phyloP scores from a whole-genome alignment of 257 asterid species.

The Primulina eburnea region DNA sequence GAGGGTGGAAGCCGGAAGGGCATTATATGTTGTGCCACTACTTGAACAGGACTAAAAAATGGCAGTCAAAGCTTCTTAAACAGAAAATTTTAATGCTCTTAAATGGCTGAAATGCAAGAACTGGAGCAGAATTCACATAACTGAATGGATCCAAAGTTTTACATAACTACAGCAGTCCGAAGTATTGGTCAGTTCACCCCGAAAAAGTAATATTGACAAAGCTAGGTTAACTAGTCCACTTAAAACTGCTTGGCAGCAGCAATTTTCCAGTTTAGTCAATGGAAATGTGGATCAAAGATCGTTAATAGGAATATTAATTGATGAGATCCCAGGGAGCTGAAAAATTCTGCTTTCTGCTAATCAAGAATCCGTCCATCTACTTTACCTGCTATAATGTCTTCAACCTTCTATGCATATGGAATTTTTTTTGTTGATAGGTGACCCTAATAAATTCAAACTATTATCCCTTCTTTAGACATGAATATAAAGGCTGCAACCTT shows the following conservation, averaged over 20 bases:
- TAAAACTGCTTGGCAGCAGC: background rate
- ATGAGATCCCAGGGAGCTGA: too few relatives aligned
- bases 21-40: background rate
- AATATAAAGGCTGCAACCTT: background rate
- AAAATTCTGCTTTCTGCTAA: background rate
- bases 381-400: background rate
- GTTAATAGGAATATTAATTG: background rate
- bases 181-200: too few relatives aligned
- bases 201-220: too few relatives aligned
- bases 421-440: background rate
- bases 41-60: background rate
- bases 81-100: background rate
- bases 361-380: background rate
- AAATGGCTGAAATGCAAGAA: background rate
- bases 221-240: too few relatives aligned
- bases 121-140: background rate
- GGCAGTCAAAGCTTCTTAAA: background rate
- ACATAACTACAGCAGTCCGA: background rate
- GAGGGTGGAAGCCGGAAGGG: background rate
- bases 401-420: background rate
- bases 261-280: constrained; percentile 4
- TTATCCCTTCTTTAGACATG: background rate
- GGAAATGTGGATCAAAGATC: background rate
- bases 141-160: background rate
- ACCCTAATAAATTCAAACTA: background rate